Conservation (phyloP, 495 filamentous ascomycete genomes). For the Oidiodendron maius region DNA sequence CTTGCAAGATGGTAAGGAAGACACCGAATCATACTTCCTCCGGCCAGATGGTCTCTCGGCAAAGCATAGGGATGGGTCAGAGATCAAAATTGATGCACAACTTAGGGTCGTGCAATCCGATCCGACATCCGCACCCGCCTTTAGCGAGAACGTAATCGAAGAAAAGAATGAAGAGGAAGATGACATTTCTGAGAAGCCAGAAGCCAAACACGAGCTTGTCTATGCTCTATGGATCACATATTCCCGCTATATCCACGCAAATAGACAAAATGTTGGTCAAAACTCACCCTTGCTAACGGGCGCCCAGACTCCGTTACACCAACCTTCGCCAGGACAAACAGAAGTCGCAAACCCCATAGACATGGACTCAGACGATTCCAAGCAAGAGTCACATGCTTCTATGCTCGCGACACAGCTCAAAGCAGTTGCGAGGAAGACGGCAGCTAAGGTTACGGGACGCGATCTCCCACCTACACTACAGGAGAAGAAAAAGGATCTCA, state of each 20-base stretch:
- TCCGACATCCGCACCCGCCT: conserved; percentile 34
- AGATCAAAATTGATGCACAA: conserved; percentile 89
- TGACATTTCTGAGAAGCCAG: conserved; percentile 16
- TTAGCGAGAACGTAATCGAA: conserved; percentile 37
- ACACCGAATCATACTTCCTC: conserved; percentile 70
- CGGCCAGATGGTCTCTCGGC: conserved; percentile 78
- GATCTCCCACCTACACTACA: conserved; percentile 26
- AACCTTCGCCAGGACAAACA: conserved; percentile 74
- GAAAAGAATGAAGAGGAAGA: conserved; percentile 45
- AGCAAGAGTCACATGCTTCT: conserved; percentile 38
- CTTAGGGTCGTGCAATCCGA: conserved; percentile 93
- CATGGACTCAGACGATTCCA: conserved; percentile 39
- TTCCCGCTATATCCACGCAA: conserved; percentile 82
- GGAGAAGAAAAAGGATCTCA: conserved; percentile 21
- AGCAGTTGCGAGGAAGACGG: conserved; percentile 52
- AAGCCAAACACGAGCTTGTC: conserved; percentile 64
- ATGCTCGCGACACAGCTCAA: conserved; percentile 70
- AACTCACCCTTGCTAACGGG: conserved; percentile 54
- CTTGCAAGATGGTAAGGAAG: conserved; percentile 70
- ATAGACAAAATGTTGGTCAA: conserved; percentile 47
- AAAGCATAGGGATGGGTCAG: conserved; percentile 80
- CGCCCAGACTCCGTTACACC: conserved; percentile 59
- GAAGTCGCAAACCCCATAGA: conserved; percentile 38
- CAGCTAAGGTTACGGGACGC: conserved; percentile 38
- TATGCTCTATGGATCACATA: conserved; percentile 98